These are phyloP conservation scores for Trichosanthes cucumerina DNA, from an alignment of 306 rosid genomes.

Conservation along the genomic window DNA sequence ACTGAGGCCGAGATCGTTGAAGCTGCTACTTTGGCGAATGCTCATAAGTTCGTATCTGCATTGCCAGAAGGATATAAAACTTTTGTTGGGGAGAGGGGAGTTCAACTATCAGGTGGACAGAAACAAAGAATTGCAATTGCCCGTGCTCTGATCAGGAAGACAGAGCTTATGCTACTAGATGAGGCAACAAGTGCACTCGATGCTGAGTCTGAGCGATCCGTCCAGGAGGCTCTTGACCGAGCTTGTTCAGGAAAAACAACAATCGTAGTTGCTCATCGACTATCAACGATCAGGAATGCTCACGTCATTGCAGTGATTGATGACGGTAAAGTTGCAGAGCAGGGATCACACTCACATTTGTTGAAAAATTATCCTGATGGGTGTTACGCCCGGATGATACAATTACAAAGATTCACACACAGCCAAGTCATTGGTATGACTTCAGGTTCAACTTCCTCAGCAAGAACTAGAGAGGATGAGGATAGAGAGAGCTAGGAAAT, in stretches of 20 bases:
- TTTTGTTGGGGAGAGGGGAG: conserved; percentile 90
- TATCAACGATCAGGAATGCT: conserved; percentile 82
- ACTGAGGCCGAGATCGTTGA: conserved; percentile 86
- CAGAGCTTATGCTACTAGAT: conserved; percentile 87
- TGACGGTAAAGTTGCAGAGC: conserved; percentile 96
- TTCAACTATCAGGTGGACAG: conserved; percentile 90
- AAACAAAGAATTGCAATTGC: conserved; percentile 91
- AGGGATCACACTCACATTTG: conserved; percentile 94
- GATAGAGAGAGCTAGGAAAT: conserved; percentile 42
- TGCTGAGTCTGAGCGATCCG: conserved; percentile 86
- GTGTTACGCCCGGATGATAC: conserved; percentile 85
- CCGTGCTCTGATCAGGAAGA: conserved; percentile 77
- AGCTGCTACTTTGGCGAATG: conserved; percentile 87
- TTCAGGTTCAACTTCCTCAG: conserved; percentile 74
- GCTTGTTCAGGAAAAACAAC: conserved; percentile 86
- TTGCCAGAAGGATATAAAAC: conserved; percentile 87
- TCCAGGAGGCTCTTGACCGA: conserved; percentile 91
- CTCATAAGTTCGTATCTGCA: conserved; percentile 76
- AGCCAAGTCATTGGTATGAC: conserved; percentile 76
- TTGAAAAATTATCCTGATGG: conserved; percentile 83
- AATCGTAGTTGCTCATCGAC: conserved; percentile 79
- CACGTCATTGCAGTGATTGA: conserved; percentile 83
- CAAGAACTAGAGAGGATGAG: conserved; percentile 54
- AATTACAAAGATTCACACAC: conserved; percentile 77
- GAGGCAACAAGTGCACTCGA: conserved; percentile 99